phyloP scores from a whole-genome alignment of 202 grass and related monocot species.

The Zizania palustris region DNA sequence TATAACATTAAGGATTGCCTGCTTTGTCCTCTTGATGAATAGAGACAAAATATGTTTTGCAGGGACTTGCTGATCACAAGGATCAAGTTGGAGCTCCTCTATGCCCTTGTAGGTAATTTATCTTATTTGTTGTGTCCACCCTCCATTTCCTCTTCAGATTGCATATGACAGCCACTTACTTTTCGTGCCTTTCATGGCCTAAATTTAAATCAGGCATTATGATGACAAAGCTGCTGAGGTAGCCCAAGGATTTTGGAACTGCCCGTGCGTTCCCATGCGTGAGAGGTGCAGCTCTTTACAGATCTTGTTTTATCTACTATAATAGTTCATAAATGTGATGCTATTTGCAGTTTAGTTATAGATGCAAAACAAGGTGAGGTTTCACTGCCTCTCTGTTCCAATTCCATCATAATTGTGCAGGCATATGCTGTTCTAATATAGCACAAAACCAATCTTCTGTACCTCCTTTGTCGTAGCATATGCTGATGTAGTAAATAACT shows the following conservation, averaged over 20 bases:
- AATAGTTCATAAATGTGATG: background rate
- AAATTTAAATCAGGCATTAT: conserved; percentile 68
- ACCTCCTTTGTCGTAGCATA: background rate
- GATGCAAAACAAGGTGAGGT: background rate
- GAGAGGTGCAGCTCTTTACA: conserved; percentile 55
- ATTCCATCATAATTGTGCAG: background rate
- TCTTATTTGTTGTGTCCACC: background rate
- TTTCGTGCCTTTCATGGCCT: background rate
- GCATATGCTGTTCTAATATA: background rate
- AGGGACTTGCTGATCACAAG: conserved; percentile 97
- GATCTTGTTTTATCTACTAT: background rate
- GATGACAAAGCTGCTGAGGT: conserved; percentile 95
- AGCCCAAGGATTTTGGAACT: conserved; percentile 98
- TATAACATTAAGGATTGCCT: background rate
- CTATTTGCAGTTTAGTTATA: background rate
- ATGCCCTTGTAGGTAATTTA: conserved; percentile 94
- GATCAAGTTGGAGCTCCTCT: conserved; percentile 83
- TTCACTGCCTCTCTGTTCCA: background rate
- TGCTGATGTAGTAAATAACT: background rate
- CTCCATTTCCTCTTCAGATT: background rate
- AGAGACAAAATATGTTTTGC: conserved; percentile 1
- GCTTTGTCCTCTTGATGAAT: background rate
- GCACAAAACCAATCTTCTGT: background rate
- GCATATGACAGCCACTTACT: background rate
- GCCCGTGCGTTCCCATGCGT: conserved; percentile 94